Base-by-base conservation (phyloP, 2,329 filamentous ascomycete genomes). In the Aspergillus sp. region DNA sequence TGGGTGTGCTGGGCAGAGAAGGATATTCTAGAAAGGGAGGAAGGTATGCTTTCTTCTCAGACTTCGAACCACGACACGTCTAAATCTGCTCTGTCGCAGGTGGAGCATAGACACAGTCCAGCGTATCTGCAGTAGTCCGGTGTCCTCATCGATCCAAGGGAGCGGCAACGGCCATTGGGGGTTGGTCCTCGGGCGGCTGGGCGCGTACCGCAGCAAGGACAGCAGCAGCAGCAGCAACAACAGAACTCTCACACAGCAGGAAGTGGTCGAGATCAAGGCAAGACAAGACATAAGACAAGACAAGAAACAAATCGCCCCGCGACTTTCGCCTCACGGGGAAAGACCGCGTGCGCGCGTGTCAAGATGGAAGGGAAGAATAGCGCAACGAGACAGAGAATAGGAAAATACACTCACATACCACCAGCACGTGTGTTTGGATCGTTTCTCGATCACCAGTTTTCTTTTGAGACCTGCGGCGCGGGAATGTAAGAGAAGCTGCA, bases 401-500 rank as follows among this genome's bases (percentile, higher is more conserved):
- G 30, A 57, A 64, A 43, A 65, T 47, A 56, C 61, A 50, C 45
- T 36, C 43, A 66, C 64, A 41, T 65, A 67, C 64, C 64, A 67
- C 64, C 64, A 47, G 59, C 65, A 67, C 65, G 65, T 67, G 65
- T 65, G 25, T 58, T 49, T 53, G 47, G 51, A 43, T 30, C 43
- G 19, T 54, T 55, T 49, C 49, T 55, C 21, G 39, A 62, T 58
- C 59, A 61, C 53, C 50, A 54, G 51, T 62, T 58, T 58, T 61
- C 48, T 57, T 53, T 54, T 59, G 61, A 65, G 57, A 63, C 59
- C 62, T 64, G 63, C 61, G 63, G 65, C 63, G 61, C 59, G 55
- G 58, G 63, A 65, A 63, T 59, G 63, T 63, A 62, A 62, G 58
- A 65, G 61, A 60, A 59, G 57, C 64, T 67, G 66, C 66, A 68